Evolutionary conservation across 208 protist genomes (phyloP).

Genomic region (Trypanosoma vivax): DNA sequence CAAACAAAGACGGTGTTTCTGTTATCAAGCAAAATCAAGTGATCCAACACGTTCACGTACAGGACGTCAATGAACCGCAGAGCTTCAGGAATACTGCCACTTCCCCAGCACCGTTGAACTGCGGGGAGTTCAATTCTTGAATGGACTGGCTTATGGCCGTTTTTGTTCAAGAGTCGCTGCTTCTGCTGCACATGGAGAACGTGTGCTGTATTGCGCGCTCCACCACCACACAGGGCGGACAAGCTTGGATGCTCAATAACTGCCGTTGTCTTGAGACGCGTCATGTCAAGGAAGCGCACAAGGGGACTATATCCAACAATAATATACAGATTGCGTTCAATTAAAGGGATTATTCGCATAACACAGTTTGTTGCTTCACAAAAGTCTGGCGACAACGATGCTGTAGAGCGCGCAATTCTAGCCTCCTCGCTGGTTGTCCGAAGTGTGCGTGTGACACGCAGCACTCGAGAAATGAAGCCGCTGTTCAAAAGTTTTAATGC

Average conservation of each 20-base stretch:
- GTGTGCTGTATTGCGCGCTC: background rate
- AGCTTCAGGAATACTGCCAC: conserved; percentile 2
- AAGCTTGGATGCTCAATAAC: conserved; percentile 16
- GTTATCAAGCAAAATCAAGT: conserved; percentile 37
- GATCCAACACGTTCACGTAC: conserved; percentile 23
- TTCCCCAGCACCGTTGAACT: background rate
- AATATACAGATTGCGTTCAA: conserved; percentile 22
- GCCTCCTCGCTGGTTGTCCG: conserved; percentile 5
- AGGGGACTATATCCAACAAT: conserved; percentile 30
- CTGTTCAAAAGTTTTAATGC: conserved; percentile 2
- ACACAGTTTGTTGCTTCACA: conserved; percentile 22
- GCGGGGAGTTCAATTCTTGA: background rate
- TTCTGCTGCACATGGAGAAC: conserved; percentile 6
- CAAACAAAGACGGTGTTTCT: conserved; percentile 38
- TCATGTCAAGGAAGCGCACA: conserved; percentile 31
- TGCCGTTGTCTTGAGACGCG: background rate
- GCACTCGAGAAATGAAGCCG: conserved; percentile 4
- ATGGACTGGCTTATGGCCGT: background rate
- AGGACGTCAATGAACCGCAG: conserved; percentile 37
- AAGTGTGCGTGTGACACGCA: conserved; percentile 9
- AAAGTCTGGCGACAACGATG: background rate
- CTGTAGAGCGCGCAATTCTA: background rate
- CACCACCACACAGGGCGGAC: background rate
- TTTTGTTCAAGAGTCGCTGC: conserved; percentile 6
- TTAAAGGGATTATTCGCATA: conserved; percentile 26